Base-by-base conservation (phyloP, 129 eudicot species). In the Chrysanthemum makinoi region DNA sequence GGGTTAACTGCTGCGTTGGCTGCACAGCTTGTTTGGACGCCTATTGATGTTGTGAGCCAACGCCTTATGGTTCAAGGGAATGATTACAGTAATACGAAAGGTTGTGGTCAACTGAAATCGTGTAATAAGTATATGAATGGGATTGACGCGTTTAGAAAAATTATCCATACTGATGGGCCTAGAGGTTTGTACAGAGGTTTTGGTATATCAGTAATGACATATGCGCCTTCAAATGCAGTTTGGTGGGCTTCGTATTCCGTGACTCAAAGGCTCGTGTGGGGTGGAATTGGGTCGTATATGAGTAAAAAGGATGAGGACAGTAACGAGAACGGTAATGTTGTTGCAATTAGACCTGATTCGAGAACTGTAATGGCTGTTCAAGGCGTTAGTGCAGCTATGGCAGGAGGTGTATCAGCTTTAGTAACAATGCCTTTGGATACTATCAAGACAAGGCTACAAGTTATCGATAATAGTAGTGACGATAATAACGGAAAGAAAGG, bases 241-340 rank as follows among this genome's bases (percentile, higher is more conserved):
- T 93, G 98, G 98, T 93, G 98, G 98, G 92, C 95, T 10, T 89
- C 96, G 17, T 93, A 93, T 56, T 87, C 96, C 9, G 90, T 87
- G 1, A 78, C 86, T 10, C 98, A 93, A 43, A 78, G 98, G 54
- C 75, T 93, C 6, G 85, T 93, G 17, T 93, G 98, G 98, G 89
- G 89, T 69, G 95, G 94, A 22, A 7, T 83, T 44, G 92, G 91
- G n/a, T 69, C 85, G 47, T 76, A 81, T 43, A 47, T 72, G 53
- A 68, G 80, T 72, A 83, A 77, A 75, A 85, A 72, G 48, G 85
- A 72, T 10, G 80, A 70, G 26, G 83, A 69, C 5, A 26, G 60
- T 18, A 16, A 24, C 35, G 84, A 78, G n/a, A 79, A 65, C 70
- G 74, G 69, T 4, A 75, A 67, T 19, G 80, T 63, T n/a, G 77